phyloP scores from a whole-genome alignment of 331 rosid species.

The Telfairia occidentalis region DNA sequence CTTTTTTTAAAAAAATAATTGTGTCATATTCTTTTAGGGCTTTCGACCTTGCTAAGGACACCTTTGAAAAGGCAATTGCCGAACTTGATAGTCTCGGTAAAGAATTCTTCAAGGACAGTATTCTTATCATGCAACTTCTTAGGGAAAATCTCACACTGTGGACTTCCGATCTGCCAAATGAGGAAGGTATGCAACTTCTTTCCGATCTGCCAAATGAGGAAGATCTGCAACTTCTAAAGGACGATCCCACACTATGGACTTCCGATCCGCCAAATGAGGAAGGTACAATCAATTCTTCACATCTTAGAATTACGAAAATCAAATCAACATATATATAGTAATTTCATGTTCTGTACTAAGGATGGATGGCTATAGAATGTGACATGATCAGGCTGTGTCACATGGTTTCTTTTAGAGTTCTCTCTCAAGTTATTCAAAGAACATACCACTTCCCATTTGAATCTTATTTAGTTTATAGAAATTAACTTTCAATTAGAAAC shows the following conservation, averaged over 20 bases:
- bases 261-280: conserved; percentile 26
- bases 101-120: conserved; percentile 27
- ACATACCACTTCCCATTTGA: not conserved
- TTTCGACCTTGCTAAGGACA: conserved; percentile 30
- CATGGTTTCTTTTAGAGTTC: not conserved
- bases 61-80: conserved; percentile 30
- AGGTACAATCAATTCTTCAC: too few relatives aligned
- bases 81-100: conserved; percentile 31
- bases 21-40: conserved; percentile 1
- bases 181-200: too few relatives aligned
- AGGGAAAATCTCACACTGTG: conserved; percentile 17
- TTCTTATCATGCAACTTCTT: conserved; percentile 20
- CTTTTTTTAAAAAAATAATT: not conserved
- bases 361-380: not conserved
- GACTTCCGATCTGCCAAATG: conserved; percentile 30
- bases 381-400: not conserved
- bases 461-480: not conserved
- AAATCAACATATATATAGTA: not conserved
- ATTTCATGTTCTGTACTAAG: not conserved
- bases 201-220: too few relatives aligned
- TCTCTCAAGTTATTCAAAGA: not conserved
- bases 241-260: conserved; percentile 22
- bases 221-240: conserved; percentile 23
- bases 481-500: not conserved
- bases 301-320: too few relatives aligned